phyloP scores from a whole-genome alignment of 225 moss, liverwort and hornwort species.

The Pseudoscleropodium purum region DNA sequence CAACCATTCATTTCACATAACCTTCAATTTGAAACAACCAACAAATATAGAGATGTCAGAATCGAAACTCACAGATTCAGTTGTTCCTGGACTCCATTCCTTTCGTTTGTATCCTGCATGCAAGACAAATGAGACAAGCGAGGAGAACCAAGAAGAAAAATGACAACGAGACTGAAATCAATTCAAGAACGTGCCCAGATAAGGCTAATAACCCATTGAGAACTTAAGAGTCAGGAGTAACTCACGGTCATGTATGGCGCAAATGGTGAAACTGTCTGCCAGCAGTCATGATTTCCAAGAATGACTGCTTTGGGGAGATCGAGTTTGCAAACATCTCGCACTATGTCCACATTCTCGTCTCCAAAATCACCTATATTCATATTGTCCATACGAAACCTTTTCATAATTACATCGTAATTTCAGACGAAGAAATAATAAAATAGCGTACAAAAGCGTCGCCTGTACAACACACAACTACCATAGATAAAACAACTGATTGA shows the following conservation, averaged over 20 bases:
- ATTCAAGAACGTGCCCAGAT: background rate
- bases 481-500: background rate
- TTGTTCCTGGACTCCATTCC: slow-evolving; percentile 53
- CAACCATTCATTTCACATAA: background rate
- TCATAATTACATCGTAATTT: background rate
- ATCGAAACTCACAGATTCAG: slow-evolving; percentile 51
- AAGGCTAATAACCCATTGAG: background rate
- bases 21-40: background rate
- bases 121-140: background rate
- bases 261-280: slow-evolving; percentile 53
- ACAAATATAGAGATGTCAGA: background rate
- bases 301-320: slow-evolving; percentile 67
- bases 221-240: background rate
- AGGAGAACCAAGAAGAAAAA: background rate
- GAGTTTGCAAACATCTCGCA: slow-evolving; percentile 56
- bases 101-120: slow-evolving; percentile 6
- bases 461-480: background rate
- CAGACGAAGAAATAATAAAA: background rate
- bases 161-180: background rate
- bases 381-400: background rate
- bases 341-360: slow-evolving; percentile 71
- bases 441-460: background rate
- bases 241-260: background rate
- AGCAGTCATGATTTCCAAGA: slow-evolving; percentile 97
- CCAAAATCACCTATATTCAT: slow-evolving; percentile 72